phyloP scores from a whole-genome alignment of 352 stramenopile species.

The Pythium phragmitis region DNA sequence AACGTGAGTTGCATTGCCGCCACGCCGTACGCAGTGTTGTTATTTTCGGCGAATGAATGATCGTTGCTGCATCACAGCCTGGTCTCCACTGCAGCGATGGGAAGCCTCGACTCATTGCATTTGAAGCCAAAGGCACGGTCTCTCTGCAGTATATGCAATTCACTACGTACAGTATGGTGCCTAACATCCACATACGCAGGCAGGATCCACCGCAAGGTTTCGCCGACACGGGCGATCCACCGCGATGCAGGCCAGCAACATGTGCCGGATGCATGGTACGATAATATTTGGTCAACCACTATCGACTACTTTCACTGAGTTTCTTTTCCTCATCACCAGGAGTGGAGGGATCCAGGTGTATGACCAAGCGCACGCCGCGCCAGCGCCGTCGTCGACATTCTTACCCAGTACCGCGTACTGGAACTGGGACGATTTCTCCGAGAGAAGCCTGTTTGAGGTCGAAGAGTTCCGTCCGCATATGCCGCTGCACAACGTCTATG shows the following conservation, averaged over 20 bases:
- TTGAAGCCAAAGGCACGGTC: constrained; percentile 69
- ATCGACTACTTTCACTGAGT: neutral
- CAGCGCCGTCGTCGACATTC: neutral
- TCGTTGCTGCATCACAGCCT: constrained; percentile 16
- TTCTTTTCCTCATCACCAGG: constrained; percentile 28
- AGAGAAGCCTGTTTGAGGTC: constrained; percentile 68
- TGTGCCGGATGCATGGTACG: constrained; percentile 34
- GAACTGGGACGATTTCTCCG: constrained; percentile 52
- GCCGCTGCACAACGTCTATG: constrained; percentile 82
- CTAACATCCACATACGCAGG: constrained; percentile 19
- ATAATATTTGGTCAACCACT: neutral
- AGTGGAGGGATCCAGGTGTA: constrained; percentile 61
- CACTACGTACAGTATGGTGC: neutral
- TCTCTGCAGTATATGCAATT: neutral
- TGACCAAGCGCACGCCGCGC: constrained; percentile 39
- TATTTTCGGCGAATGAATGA: neutral
- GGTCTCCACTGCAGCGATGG: constrained; percentile 33
- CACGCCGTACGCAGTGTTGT: neutral
- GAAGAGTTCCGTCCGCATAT: constrained; percentile 74
- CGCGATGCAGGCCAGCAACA: constrained; percentile 13
- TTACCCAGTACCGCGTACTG: constrained; percentile 34
- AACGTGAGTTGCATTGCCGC: constrained; percentile 25
- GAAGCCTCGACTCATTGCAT: constrained; percentile 52
- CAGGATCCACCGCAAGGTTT: constrained; percentile 36
- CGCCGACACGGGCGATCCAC: constrained; percentile 27